Evolutionary conservation across 805 yeast species (phyloP), one percentile per base, ranked within the genome.

Genomic region (Ogataea sp.): DNA sequence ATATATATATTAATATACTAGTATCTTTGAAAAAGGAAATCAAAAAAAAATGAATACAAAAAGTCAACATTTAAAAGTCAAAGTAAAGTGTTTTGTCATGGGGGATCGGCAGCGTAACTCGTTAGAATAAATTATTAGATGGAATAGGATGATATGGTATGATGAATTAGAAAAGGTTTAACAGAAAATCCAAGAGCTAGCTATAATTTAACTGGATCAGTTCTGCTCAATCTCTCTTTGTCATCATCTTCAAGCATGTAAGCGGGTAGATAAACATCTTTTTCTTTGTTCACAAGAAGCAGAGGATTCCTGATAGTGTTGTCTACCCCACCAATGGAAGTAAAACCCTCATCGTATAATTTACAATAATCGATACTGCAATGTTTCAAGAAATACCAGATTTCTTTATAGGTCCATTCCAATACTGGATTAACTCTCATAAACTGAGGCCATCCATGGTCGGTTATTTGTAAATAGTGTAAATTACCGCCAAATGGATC

Each of bases 401-500:
- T 70, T 41, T 88, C 85, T 17, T 73, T 71, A 48, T 85, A 83
- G 31, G 73, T 74, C 97, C 97, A 93, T 40, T 84, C 84, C 32
- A 93, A 67, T 6, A 93, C 78, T 0, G 98, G 97, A 52, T 89
- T 95, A 4, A 89, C 66, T 37, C 98, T 62, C 45, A 80, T 61
- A 54, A 93, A 90, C 21, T 68, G 63, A 4, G 98, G 98, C 97
- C 97, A 93, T 42, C 87, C 79, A 42, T 79, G 80, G 53, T 90
- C 96, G 0, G 98, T 93, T 30, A 53, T 59, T 53, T 87, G 94
- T 38, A 85, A 71, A 34, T 73, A 68, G 21, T 63, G 44, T 34
- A 90, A 64, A 17, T 64, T 48, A 2, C 63, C 65, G 0, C 95
- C 93, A 58, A 71, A 84, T 0, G 98, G 97, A 55, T 93, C 98